Evolutionary conservation across 148 eudicot genomes (phyloP).

Genomic region (Dianthus caryophyllus): DNA sequence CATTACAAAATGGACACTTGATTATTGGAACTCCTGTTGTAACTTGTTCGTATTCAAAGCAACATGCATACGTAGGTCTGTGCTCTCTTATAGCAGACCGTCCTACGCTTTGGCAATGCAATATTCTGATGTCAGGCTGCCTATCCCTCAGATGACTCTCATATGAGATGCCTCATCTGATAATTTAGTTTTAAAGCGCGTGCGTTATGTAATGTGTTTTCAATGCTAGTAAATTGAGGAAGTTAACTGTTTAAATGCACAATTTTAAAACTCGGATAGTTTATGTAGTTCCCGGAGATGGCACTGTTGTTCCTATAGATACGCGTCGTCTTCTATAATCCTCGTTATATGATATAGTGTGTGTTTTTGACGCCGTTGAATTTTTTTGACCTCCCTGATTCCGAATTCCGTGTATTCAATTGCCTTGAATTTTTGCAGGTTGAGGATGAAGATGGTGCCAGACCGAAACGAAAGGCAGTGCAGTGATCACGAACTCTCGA

Average conservation of each 20-base stretch:
- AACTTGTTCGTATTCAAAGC: background rate
- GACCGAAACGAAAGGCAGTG: constrained; percentile 15
- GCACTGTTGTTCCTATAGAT: background rate
- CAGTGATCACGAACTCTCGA: background rate
- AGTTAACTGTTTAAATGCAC: background rate
- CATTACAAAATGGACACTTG: background rate
- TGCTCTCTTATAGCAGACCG: background rate
- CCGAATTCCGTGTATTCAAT: background rate
- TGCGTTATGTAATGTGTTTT: too few relatives aligned
- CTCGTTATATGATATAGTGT: background rate
- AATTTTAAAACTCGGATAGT: background rate
- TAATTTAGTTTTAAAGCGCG: too few relatives aligned
- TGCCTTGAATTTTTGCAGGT: constrained; percentile 16
- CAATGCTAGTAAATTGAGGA: too few relatives aligned
- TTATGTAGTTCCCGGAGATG: background rate
- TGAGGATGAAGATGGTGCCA: constrained; percentile 27
- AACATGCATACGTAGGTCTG: background rate
- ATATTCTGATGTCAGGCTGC: background rate
- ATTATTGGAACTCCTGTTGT: background rate
- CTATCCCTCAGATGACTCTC: background rate
- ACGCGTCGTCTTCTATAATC: background rate
- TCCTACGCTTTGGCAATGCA: background rate
- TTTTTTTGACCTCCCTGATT: background rate
- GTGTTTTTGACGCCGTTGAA: background rate
- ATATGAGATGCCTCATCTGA: too few relatives aligned